Conservation (phyloP, 805 yeast species). For the Saccharomycopsis sp. region DNA sequence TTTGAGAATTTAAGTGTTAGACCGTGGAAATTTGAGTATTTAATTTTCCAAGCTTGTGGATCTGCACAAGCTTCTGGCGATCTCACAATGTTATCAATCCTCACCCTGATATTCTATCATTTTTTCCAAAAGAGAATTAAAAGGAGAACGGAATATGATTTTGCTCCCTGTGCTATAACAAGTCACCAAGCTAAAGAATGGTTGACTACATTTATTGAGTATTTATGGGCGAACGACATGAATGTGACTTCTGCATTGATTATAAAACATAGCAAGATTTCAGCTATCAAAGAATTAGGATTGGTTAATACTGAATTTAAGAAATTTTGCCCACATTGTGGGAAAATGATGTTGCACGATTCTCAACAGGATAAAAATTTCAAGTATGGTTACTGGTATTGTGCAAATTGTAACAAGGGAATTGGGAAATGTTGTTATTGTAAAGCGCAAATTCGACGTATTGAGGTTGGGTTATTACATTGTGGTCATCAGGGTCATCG, state of each 20-base stretch:
- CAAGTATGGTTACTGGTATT: slow-evolving; percentile 74
- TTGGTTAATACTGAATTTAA: slow-evolving; percentile 32
- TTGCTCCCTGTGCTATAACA: slow-evolving; percentile 4
- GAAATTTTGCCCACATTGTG: slow-evolving; percentile 57
- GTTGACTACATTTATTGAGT: slow-evolving; percentile 47
- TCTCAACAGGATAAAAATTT: slow-evolving; percentile 28
- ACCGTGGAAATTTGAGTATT: slow-evolving; percentile 53
- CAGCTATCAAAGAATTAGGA: slow-evolving; percentile 26
- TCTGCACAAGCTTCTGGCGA: slow-evolving; percentile 60
- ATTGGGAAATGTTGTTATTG: slow-evolving; percentile 74
- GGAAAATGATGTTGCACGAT: slow-evolving; percentile 54
- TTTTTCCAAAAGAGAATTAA: slow-evolving; percentile 22
- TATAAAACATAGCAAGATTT: slow-evolving; percentile 35
- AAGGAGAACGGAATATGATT: slow-evolving; percentile 22
- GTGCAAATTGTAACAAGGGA: slow-evolving; percentile 57
- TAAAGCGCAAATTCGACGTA: slow-evolving; percentile 67
- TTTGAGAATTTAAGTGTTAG: background rate
- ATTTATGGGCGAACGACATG: slow-evolving; percentile 41
- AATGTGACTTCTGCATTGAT: slow-evolving; percentile 56
- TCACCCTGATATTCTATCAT: slow-evolving; percentile 48
- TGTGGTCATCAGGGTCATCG: slow-evolving; percentile 91
- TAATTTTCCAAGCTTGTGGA: slow-evolving; percentile 46
- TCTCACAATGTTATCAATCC: slow-evolving; percentile 48
- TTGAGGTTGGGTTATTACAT: slow-evolving; percentile 48
- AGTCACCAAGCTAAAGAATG: slow-evolving; percentile 42